A percentile compares a stretch with the other conserved stretches of the same genome.
Conservation (phyloP, 164 flowering plant species). For the Berberis thunbergii region DNA sequence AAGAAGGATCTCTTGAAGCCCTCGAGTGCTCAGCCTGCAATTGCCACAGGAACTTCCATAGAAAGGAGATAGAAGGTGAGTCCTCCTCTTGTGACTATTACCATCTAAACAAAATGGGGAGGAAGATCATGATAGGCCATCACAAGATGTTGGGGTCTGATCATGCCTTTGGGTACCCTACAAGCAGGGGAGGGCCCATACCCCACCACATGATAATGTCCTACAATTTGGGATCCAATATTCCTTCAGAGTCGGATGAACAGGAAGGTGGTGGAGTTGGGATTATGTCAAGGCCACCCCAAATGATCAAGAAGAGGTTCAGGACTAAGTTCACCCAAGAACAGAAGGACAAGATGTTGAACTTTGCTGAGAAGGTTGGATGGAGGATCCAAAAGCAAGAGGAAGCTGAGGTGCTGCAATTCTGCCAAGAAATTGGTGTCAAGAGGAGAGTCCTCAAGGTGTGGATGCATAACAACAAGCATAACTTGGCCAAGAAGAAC, state of each 20-base stretch:
- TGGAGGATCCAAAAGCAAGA: constrained; percentile 93
- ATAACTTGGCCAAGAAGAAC: constrained; percentile 57
- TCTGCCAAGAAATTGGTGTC: constrained; percentile 83
- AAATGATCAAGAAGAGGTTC: constrained; percentile 53
- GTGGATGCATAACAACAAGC: constrained; percentile 98
- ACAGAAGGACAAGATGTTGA: constrained; percentile 84
- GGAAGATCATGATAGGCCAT: constrained; percentile 28
- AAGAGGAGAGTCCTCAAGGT: constrained; percentile 87
- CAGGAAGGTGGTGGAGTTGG: constrained; percentile 26
- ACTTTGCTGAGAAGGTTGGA: constrained; percentile 77
- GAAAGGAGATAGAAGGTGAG: constrained; percentile 59
- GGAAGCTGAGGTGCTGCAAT: constrained; percentile 65
- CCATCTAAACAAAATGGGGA: constrained; percentile 27
- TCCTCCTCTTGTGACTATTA: constrained; percentile 18
- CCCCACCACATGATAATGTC: constrained; percentile 51
- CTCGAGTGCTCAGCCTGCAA: constrained; percentile 81
- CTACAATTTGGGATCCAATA: constrained; percentile 24
- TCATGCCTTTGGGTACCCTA: constrained; percentile 6
- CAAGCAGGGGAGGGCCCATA: constrained; percentile 27
- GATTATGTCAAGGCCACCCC: constrained; percentile 19
- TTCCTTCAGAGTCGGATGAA: constrained; percentile 55
- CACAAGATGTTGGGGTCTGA: too few species aligned
- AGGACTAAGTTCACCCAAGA: constrained; percentile 79
- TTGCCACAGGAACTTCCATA: constrained; percentile 93
- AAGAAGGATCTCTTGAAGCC: constrained; percentile 62